Evolutionary conservation across 371 early-diverging fungal genomes (phyloP), one percentile per base, ranked within the genome.

Genomic region (Capniomyces stellatus): DNA sequence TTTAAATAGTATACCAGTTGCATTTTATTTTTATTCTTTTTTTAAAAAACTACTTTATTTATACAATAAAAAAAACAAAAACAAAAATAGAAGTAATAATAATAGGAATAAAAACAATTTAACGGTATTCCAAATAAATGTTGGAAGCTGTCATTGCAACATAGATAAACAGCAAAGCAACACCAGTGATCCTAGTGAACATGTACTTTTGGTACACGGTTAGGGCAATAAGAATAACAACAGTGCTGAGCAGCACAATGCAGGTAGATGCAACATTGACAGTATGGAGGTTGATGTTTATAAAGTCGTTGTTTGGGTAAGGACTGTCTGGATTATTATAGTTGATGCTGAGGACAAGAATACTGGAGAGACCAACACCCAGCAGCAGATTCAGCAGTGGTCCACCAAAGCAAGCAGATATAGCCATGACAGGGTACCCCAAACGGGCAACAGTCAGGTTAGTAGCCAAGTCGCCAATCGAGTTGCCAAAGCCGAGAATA

Each of bases 331-430:
- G n/a, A n/a, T n/a, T n/a, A n/a, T n/a, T n/a, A 25, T 18, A 6
- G 15, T 6, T 24, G 18, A 6, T 46, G 46, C 46, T 18, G 18
- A 46, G 6, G 10, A 18, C 35, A 35, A 15, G 10, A 15, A 35
- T 6, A 35, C 35, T 10, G 35, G 82, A 75, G 24, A 82, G 69
- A 25, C 87, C 87, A 3, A 86, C 65, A 15, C 87, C 85, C 1
- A 86, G 70, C 61, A 86, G 64, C 28, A 86, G 73, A 57, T 83
- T 84, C 19, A 87, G 61, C 76, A 87, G 73, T 4, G 87, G 87
- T 1, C 85, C 81, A 21, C 85, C 87, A 64, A 86, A 88, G 54
- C 87, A 87, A 0, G 89, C 89, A 22, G 82, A 77, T 52, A 88
- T 71, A 0, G 85, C 87, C 87, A 88, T 88, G 57, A 75, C 71